Conservation (phyloP, 2,329 filamentous ascomycete species). For the Fusarium irregulare region DNA sequence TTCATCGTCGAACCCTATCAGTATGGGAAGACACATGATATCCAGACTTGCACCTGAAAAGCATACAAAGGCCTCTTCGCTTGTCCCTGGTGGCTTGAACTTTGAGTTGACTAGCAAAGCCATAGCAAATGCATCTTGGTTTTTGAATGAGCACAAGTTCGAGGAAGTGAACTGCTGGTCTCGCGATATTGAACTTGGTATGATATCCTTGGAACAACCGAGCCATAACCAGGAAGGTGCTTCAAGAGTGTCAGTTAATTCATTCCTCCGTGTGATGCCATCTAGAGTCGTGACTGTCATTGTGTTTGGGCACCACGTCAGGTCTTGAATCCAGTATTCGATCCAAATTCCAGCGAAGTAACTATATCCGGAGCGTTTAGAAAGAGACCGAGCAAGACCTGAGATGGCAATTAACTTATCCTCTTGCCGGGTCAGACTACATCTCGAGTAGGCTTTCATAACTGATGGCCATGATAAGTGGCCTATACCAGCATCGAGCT, state of each 20-base stretch:
- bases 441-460: background rate
- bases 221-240: background rate
- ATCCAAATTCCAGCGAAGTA: background rate
- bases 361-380: accelerated
- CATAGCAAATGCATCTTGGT: background rate
- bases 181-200: background rate
- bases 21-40: background rate
- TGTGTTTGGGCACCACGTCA: too few relatives aligned
- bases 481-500: accelerated
- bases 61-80: accelerated
- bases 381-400: background rate
- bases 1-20: accelerated
- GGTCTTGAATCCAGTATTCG: background rate
- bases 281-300: too few relatives aligned
- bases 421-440: background rate
- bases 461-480: background rate
- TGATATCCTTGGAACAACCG: background rate
- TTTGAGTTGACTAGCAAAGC: accelerated
- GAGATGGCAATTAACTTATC: background rate
- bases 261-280: too few relatives aligned
- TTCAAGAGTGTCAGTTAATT: background rate
- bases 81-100: background rate
- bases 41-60: background rate
- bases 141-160: background rate
- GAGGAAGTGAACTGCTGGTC: accelerated